Evolutionary conservation across 2,329 filamentous ascomycete species (phyloP).

Genomic region (Didymella keratinophila): DNA sequence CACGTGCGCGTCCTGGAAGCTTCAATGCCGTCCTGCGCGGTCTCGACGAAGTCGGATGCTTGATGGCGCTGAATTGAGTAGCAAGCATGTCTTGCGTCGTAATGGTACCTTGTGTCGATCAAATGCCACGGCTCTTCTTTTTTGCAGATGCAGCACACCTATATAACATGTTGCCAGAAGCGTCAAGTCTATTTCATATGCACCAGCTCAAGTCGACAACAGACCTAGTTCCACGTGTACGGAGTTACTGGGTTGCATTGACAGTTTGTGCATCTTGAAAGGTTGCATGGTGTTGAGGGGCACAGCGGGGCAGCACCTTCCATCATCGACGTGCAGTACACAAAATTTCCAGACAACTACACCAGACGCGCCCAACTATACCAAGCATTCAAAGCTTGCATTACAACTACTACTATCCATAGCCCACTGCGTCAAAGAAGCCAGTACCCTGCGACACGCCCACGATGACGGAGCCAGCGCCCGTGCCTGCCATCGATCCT

Average conservation of each 20-base stretch:
- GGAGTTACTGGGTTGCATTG: not conserved
- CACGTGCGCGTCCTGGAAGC: constrained; percentile 5
- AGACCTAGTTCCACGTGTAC: too few relatives aligned
- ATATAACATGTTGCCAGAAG: too few relatives aligned
- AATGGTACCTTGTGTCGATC: too few relatives aligned
- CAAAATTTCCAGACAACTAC: constrained; percentile 8
- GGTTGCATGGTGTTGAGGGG: constrained; percentile 18
- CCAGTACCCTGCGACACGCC: not conserved
- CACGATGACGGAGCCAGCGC: constrained; percentile 35
- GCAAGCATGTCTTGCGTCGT: too few relatives aligned
- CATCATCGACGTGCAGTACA: constrained; percentile 1
- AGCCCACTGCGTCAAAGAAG: too few relatives aligned
- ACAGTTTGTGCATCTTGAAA: not conserved
- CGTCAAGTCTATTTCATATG: not conserved
- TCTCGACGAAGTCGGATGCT: too few relatives aligned
- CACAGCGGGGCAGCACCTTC: constrained; percentile 15
- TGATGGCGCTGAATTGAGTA: too few relatives aligned
- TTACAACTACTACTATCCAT: too few relatives aligned
- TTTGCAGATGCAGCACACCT: not conserved
- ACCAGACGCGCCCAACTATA: not conserved
- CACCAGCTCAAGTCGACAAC: too few relatives aligned
- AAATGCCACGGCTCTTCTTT: too few relatives aligned
- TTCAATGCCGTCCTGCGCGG: not conserved
- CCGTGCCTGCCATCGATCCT: constrained; percentile 28
- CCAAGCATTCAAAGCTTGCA: not conserved